Evolutionary conservation across 1,284 basidiomycete genomes (phyloP), one percentile per base, ranked within the genome.

Genomic region (Albatrellus sp.): DNA sequence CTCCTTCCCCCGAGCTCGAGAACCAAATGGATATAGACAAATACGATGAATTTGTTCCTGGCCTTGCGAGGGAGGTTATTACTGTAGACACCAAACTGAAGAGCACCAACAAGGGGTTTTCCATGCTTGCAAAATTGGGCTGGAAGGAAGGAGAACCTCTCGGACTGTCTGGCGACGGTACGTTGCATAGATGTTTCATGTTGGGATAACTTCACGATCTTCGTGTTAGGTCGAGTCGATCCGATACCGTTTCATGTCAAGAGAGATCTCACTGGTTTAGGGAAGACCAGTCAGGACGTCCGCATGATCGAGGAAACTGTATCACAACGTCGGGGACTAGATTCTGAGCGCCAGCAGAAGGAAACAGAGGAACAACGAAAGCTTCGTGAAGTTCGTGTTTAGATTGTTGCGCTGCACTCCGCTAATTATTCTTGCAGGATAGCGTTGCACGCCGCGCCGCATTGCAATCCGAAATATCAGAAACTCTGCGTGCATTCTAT

Each of bases 261-360:
- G 59, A 70, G 69, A 32, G 86, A 89, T 55, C 65, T 73, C 38
- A 82, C 80, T 19, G 86, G 86, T 8, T 67, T 90, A 9, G 86
- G 86, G 14, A 89, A 88, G 57, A 68, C 68, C 4, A 79, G 60
- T 46, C 82, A 86, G 56, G 86, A 90, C 57, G 72, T 80, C 39
- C 73, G 74, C 35, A 81, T 88, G 75, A 83, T 87, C 45, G 84
- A 88, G 57, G 77, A 78, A 0, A 87, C 86, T 3, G 85, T 87
- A 19, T 78, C 85, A 5, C 81, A 86, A 53, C 75, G 86, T 17
- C 75, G 85, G 12, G 79, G 66, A 43, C 62, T 89, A 13, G 82
- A 86, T 52, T 87, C 85, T 1, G 84, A 89, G 58, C 71, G 81
- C 35, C 80, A 84, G 57, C 76, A 69, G 39, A 81, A 77, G 55